phyloP scores from a whole-genome alignment of 805 yeast genomes.

The Schizosaccharomyces octosporus region DNA sequence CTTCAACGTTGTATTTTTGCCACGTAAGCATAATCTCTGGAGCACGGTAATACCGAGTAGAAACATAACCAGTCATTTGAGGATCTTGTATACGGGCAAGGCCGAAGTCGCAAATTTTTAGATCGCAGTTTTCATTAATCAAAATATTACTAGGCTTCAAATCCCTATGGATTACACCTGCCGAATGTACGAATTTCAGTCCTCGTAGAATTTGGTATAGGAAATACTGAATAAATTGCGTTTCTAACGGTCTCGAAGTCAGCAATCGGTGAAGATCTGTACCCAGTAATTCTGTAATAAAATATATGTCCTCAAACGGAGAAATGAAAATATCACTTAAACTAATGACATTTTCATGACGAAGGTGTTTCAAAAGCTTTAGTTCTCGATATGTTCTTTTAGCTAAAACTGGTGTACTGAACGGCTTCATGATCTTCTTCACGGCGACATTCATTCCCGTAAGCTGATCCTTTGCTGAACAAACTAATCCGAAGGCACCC shows the following conservation, averaged over 20 bases:
- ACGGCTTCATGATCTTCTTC: conserved; percentile 93
- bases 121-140: conserved; percentile 72
- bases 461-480: conserved; percentile 80
- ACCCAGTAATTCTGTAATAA: conserved; percentile 90
- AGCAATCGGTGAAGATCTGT: conserved; percentile 81
- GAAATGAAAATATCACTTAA: conserved; percentile 81
- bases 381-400: conserved; percentile 91
- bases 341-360: conserved; percentile 75
- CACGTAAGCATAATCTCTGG: conserved; percentile 97
- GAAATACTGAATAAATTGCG: conserved; percentile 90
- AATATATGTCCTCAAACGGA: conserved; percentile 87
- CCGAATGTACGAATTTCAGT: conserved; percentile 69
- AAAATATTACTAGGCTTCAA: conserved; percentile 59
- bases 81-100: conserved; percentile 93
- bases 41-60: conserved; percentile 86
- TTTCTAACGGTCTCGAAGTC: conserved; percentile 81
- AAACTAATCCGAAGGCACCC: conserved; percentile 98
- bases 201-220: conserved; percentile 81
- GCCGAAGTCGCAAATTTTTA: conserved; percentile 71
- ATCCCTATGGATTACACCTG: conserved; percentile 79
- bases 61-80: conserved; percentile 95
- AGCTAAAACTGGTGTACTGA: conserved; percentile 79
- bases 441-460: conserved; percentile 88
- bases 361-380: conserved; percentile 70
- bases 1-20: conserved; percentile 93